Evolutionary conservation across 331 rosid genomes (phyloP), one percentile per base, ranked within the genome.

Genomic region (Stylosanthes scabra): DNA sequence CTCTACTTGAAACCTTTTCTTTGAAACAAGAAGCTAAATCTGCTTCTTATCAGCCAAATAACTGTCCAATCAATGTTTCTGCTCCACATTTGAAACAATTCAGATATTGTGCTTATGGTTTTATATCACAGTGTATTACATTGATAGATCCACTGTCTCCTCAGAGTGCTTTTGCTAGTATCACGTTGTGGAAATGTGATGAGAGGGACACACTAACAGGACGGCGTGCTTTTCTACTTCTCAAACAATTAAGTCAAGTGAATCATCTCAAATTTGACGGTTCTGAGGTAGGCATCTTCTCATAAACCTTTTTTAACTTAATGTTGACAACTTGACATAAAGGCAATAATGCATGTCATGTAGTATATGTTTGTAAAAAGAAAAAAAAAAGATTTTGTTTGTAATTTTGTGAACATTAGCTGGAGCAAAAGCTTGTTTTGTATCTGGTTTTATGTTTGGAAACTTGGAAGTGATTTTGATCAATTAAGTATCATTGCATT

Each of bases 211-310:
- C 27, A 25, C 56, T 46, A 13, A 25, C 44, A 13, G 46, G 13
- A n/a, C 0, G 0, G 3, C 28, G 9, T 7, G 60, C 49, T 4
- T 10, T 34, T 27, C 1, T 3, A 14, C 76, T 60, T 9, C 70
- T 76, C 20, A 11, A 56, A 45, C 67, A 75, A 45, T 31, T 75
- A 40, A 42, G 13, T 3, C 66, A 56, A 15, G 59, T 75, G 46
- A 20, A 14, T 9, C n/a, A 5, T 52, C 39, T 77, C 59, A 51
- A 41, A 11, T 55, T 60, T 27, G 31, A 39, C 11, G 63, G 63
- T 3, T 16, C 25, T 0, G 5, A 31, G 67, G 80, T 75, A 57
- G 31, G n/a, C 57, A 5, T 45, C 70, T 9, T 45, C 27, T 31
- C n/a, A 10, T 54, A 11, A 42, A 11, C 37, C 1, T 5, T 11